phyloP scores from a whole-genome alignment of 1,284 basidiomycete species.

The Leccinum subspadiceum region DNA sequence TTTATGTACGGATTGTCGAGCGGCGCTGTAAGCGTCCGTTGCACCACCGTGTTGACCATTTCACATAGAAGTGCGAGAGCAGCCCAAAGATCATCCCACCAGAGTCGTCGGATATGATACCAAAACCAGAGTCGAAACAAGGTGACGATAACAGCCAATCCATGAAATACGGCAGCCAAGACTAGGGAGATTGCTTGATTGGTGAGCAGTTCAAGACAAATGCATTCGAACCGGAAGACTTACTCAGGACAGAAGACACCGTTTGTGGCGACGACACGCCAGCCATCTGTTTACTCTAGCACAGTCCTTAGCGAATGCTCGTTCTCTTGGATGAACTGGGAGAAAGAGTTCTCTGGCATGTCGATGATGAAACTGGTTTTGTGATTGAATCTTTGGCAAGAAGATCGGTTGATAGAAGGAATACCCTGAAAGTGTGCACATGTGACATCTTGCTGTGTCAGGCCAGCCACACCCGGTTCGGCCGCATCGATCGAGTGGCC shows the following conservation, averaged over 20 bases:
- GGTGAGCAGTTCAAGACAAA: background rate
- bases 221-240: constrained; percentile 1
- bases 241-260: constrained; percentile 20
- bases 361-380: background rate
- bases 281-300: constrained; percentile 9
- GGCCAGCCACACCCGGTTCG: no score
- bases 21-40: constrained; percentile 22
- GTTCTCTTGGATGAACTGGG: background rate
- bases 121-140: constrained; percentile 32
- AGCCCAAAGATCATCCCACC: constrained; percentile 33
- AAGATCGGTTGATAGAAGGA: background rate
- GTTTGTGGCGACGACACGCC: constrained; percentile 4
- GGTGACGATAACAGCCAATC: constrained; percentile 18
- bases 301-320: background rate
- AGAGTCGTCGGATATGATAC: constrained; percentile 19
- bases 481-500: no score
- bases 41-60: constrained; percentile 6
- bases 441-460: no score
- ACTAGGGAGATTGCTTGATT: constrained; percentile 15
- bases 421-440: background rate
- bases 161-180: constrained; percentile 21
- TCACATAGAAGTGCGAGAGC: constrained; percentile 21
- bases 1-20: constrained; percentile 10
- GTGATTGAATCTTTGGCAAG: background rate
- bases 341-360: background rate